Base-by-base conservation (phyloP, 1,139 yeast genomes). In the Wickerhamomyces sp. region DNA sequence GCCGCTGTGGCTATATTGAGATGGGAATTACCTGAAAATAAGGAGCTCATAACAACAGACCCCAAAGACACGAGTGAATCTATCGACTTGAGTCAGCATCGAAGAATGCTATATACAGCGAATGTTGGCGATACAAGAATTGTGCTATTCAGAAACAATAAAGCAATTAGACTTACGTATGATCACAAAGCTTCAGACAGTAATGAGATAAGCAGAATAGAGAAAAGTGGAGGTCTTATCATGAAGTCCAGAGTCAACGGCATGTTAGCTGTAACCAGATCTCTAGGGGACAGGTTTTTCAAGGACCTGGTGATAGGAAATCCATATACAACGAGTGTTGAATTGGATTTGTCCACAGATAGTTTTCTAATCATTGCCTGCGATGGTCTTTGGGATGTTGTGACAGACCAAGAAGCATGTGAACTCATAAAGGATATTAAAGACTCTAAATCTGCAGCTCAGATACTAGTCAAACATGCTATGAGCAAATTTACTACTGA, bases 321-420 rank as follows among this genome's bases (percentile, higher is more conserved):
- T 40, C 99, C 98, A 0, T 92, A 83, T 55, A 92, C 98, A 0
- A 88, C 98, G 1, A 79, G 89, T 36, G 89, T 96, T 0, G 87
- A 81, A 54, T 70, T 94, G 21, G 65, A 72, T 44, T 13, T 40
- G 47, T 52, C 65, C 16, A 67, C 68, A 5, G 95, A 87, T 56
- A 79, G 84, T 51, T 88, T 86, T 58, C 60, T 90, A 56, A 89
- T 90, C 38, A 65, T 90, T 43, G 97, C 96, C 1, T 89, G 97
- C 60, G 97, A 90, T 61, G 97, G 97, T 0, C 68, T 90, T 13
- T 90, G 97, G 97, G 97, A 90, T 59, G 96, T 90, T 3, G 72
- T 90, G 39, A 71, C 79, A 7, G 97, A 90, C 55, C 80, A 79
- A 47, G 75, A 75, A 41, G 97, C 97, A 0, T 86, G 94, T 44